Base-by-base conservation (phyloP, 768 basidiomycete species). In the Terana coerulea region DNA sequence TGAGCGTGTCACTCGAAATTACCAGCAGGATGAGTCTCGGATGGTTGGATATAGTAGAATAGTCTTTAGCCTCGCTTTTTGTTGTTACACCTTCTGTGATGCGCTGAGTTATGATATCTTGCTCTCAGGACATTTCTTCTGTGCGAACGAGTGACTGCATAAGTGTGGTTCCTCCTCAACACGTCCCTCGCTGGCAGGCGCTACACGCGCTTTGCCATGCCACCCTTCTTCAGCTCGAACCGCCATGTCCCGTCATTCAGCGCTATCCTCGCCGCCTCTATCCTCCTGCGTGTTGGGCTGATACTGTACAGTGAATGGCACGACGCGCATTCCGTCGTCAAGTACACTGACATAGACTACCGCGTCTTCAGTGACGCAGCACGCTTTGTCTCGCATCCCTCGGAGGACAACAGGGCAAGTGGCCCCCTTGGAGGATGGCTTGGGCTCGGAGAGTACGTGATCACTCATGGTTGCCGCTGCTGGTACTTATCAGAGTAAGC, bases 261-360 rank as follows among this genome's bases (percentile, higher is more conserved):
- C 55, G 68, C 71, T 59, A 67, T 89, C 37, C 62, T 91, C n/a
- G 25, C 74, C 17, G 57, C 73, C 21, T 81, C 89, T 1, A 66
- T 73, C 19, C n/a, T 76, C 34, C 63, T 95, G 46, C 83, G 91
- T 52, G 64, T 88, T 28, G 74, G 64, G 5, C 79, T 95, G 37
- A 85, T 95, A 51, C 64, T 85, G 3, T 95, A 94, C 66, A 92
- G 91, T 63, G 88, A 90, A 70, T 92, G 89, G 82, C 92, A 94
- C 53, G 93, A 97, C 60, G 79, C 80, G 14, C 83, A 72, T 59
- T 90, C 88, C 1, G 67, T 81, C 26, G 84, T 98, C 21, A 95
- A 95, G 68, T 99, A 98, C 65, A 98, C 97, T n/a, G 97, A 99
- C 68, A 77, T 98, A 58, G 97, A 99, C 69, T 98, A 98, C 68